Evolutionary conservation across 352 stramenopile genomes (phyloP).

Genomic region (Phytophthora tentaculata): DNA sequence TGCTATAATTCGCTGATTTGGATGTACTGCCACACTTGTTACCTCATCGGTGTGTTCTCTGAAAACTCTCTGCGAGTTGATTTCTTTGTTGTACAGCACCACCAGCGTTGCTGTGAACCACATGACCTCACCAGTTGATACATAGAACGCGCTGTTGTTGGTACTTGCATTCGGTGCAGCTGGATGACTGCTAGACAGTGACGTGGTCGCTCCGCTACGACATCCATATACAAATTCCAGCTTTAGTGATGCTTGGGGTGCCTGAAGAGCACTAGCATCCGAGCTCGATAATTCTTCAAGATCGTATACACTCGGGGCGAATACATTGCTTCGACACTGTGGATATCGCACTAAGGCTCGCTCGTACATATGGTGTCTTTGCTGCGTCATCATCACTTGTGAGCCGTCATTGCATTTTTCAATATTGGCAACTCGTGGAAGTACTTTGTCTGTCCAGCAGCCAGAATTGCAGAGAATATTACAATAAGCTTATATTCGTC

Average conservation of each 20-base stretch:
- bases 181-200: slow-evolving; percentile 33
- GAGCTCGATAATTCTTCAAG: slow-evolving; percentile 9
- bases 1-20: slow-evolving; percentile 64
- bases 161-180: slow-evolving; percentile 41
- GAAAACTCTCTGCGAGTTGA: slow-evolving; percentile 64
- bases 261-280: slow-evolving; percentile 20
- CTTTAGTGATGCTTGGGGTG: slow-evolving; percentile 48
- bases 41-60: slow-evolving; percentile 68
- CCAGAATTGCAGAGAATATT: slow-evolving; percentile 1
- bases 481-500: not conserved
- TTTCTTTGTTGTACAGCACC: slow-evolving; percentile 61
- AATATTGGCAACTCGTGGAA: slow-evolving; percentile 74
- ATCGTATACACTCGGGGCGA: slow-evolving; percentile 64
- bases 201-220: slow-evolving; percentile 42
- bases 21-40: slow-evolving; percentile 59
- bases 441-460: slow-evolving; percentile 65
- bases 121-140: slow-evolving; percentile 64
- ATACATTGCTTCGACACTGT: slow-evolving; percentile 73
- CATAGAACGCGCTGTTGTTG: slow-evolving; percentile 58
- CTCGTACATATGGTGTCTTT: slow-evolving; percentile 74
- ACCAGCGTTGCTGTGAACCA: slow-evolving; percentile 70
- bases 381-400: slow-evolving; percentile 49
- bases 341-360: slow-evolving; percentile 64
- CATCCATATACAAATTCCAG: slow-evolving; percentile 71
- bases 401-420: slow-evolving; percentile 60